phyloP scores from a whole-genome alignment of 441 rosid genomes.

The Adansonia rubrostipa region DNA sequence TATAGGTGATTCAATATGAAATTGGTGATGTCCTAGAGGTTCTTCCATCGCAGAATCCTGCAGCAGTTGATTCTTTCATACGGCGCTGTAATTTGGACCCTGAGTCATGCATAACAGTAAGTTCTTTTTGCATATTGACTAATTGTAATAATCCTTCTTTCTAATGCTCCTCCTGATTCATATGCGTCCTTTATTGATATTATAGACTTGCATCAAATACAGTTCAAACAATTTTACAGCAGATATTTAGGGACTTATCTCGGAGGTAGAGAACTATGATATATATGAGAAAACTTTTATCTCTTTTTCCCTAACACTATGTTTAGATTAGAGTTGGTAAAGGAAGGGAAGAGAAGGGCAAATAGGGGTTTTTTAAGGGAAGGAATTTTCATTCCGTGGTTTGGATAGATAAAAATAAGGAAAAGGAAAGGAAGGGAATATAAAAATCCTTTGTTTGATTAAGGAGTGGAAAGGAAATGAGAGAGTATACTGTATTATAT shows the following conservation, averaged over 20 bases:
- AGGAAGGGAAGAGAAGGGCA: not conserved
- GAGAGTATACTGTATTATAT: not conserved
- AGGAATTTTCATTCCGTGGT: not conserved
- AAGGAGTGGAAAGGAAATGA: conserved; percentile 9
- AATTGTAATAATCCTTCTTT: conserved; percentile 19
- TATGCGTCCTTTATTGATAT: not conserved
- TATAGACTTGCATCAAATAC: conserved; percentile 4
- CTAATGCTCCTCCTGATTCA: not conserved
- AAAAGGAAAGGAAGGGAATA: no score
- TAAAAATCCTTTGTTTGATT: not conserved
- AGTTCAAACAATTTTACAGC: conserved; percentile 2
- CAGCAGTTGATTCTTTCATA: conserved; percentile 73
- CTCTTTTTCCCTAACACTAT: not conserved
- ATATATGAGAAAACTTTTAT: not conserved
- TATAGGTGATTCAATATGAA: conserved; percentile 63
- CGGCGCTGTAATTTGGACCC: conserved; percentile 77
- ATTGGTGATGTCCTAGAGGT: conserved; percentile 91
- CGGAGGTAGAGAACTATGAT: not conserved
- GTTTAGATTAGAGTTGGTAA: not conserved
- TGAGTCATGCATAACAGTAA: conserved; percentile 74
- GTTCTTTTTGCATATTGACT: conserved; percentile 30
- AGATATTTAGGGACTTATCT: not conserved
- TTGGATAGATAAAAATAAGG: not conserved
- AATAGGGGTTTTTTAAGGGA: not conserved
- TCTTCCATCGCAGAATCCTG: conserved; percentile 77